Evolutionary conservation across 768 basidiomycete species (phyloP).

Genomic region (Suillus cothurnatus): DNA sequence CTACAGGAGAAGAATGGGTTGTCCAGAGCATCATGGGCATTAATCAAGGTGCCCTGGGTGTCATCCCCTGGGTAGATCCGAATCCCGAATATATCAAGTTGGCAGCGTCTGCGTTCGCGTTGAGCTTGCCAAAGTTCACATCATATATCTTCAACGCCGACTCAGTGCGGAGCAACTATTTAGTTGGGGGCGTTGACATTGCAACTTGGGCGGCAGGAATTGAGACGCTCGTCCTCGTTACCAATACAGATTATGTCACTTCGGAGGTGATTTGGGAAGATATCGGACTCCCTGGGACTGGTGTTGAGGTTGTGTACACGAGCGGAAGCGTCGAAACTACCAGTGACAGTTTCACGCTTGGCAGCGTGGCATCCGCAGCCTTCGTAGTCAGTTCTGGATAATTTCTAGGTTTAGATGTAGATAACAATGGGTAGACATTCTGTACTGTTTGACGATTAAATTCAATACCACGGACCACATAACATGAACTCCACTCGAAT

Average conservation of each 20-base stretch:
- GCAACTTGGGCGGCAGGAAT: constrained; percentile 48
- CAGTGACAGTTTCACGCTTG: constrained; percentile 19
- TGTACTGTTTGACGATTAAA: not conserved
- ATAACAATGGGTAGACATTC: not conserved
- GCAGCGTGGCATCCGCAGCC: constrained; percentile 27
- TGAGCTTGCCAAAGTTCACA: constrained; percentile 45
- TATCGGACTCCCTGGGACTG: constrained; percentile 22
- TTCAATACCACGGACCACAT: not conserved
- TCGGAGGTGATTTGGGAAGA: constrained; percentile 35
- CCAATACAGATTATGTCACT: constrained; percentile 50
- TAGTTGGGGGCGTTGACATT: constrained; percentile 46
- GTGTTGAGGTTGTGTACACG: constrained; percentile 11
- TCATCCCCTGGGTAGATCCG: constrained; percentile 54
- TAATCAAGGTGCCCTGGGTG: constrained; percentile 68
- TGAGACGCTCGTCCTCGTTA: constrained; percentile 49
- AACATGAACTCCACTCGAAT: not conserved
- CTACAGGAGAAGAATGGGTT: constrained; percentile 71
- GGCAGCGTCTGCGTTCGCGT: constrained; percentile 51
- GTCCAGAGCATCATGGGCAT: constrained; percentile 66
- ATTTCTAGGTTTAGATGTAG: not conserved
- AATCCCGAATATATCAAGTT: constrained; percentile 54
- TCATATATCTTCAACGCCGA: constrained; percentile 47
- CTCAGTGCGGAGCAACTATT: constrained; percentile 43
- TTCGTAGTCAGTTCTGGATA: constrained; percentile 15
- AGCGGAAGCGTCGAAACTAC: constrained; percentile 18